Conservation (phyloP, 495 filamentous ascomycete genomes). For the Xylaria castorea region DNA sequence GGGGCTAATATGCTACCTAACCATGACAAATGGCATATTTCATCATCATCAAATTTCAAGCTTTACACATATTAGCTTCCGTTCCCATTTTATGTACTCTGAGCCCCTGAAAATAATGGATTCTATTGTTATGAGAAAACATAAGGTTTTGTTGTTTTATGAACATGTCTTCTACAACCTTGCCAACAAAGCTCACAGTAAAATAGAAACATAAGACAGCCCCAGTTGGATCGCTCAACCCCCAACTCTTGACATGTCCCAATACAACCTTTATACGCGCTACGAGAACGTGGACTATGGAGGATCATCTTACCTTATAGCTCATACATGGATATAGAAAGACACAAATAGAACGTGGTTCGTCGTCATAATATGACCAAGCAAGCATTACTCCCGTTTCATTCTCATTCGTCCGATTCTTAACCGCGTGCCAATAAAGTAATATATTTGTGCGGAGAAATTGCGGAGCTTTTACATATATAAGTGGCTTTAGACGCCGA, state of each 20-base stretch:
- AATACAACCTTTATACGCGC: not conserved
- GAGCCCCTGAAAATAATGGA: too few relatives aligned
- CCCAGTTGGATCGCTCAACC: not conserved
- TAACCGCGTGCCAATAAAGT: not conserved
- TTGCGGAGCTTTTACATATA: not conserved
- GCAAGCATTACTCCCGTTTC: not conserved
- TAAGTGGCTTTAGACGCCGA: too few relatives aligned
- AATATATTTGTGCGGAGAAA: slow-evolving; percentile 6
- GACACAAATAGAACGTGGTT: not conserved
- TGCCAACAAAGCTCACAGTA: not conserved
- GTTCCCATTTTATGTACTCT: too few relatives aligned
- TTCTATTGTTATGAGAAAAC: not conserved
- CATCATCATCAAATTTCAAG: not conserved
- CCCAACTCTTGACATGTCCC: not conserved
- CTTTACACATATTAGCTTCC: not conserved
- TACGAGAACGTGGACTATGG: not conserved
- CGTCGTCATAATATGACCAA: not conserved
- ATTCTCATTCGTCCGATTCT: not conserved
- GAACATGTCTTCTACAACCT: not conserved
- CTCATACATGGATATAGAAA: not conserved
- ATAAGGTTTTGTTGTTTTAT: not conserved
- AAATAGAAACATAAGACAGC: not conserved
- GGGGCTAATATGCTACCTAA: not conserved
- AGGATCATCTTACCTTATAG: not conserved
- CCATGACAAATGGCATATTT: not conserved